Evolutionary conservation across 331 rosid species (phyloP).

Genomic region (Acacia concinna): DNA sequence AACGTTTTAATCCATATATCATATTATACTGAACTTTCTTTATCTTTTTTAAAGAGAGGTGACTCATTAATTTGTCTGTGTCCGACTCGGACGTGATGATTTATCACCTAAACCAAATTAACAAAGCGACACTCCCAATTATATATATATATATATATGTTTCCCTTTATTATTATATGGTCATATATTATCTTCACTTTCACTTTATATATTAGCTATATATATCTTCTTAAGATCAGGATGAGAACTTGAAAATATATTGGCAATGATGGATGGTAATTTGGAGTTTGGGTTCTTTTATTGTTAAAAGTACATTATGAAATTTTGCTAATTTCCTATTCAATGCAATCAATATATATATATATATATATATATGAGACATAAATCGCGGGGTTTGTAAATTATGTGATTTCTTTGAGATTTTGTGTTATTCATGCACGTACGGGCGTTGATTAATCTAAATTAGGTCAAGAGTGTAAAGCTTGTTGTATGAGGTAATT

Average conservation of each 20-base stretch:
- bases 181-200: background rate
- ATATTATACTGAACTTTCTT: conserved; percentile 4
- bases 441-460: no score
- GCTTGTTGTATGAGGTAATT: no score
- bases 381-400: background rate
- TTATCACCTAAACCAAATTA: background rate
- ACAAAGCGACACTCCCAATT: background rate
- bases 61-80: conserved; percentile 25
- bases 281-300: background rate
- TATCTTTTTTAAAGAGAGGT: conserved; percentile 22
- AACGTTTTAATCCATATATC: conserved; percentile 19
- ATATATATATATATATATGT: no score
- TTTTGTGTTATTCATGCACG: no score
- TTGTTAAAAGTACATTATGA: background rate
- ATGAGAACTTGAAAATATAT: background rate
- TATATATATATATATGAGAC: no score
- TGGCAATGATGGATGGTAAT: background rate
- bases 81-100: background rate
- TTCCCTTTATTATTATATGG: background rate
- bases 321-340: background rate
- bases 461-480: no score
- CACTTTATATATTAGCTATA: background rate
- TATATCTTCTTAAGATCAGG: background rate
- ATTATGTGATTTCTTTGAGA: no score
- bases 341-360: background rate